Evolutionary conservation across 108 stramenopile species (phyloP), one percentile per base, ranked within the genome.

Genomic region (Stephanodiscus minutulus): DNA sequence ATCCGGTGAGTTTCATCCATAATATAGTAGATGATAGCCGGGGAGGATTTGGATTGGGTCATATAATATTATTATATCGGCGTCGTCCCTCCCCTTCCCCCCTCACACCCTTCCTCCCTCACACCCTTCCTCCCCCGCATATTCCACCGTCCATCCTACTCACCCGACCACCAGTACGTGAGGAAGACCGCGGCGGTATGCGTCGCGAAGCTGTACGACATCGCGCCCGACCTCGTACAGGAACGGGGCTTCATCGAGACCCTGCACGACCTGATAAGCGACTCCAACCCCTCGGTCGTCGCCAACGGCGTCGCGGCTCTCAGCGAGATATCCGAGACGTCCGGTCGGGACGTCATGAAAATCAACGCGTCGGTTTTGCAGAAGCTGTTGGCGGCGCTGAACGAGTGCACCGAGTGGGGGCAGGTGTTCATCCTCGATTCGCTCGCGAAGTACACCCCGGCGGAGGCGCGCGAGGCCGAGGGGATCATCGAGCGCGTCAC

Each of bases 321-420:
- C 21, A 86, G 76, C 36, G 98, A 99, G 86, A 98, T 99, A 72
- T 94, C 97, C 48, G 98, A 98, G 79, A 91, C 94, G 1, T 93
- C 94, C 36, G 96, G 94, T 25, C 81, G 87, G 72, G 97, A 98
- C 81, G 97, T 98, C 60, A 96, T 98, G 93, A 87, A 87, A 67
- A 92, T 99, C 52, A 92, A 83, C 46, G 89, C 97, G 3, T 84
- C 92, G 28, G 97, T 98, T 28, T 76, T 98, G 63, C 97, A 96
- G 74, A 98, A 99, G 84, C 88, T 99, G 10, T 65, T 99, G 68
- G 98, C 99, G 9, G 99, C 99, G 12, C 81, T 98, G 52, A 98
- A 98, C 78, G 99, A 99, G 74, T 99, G 99, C 80, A 98, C 97
- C 61, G 99, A 99, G 85, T 99, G 98, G 98, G 98, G 97, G 43